Base-by-base conservation (phyloP, 495 filamentous ascomycete species). In the Aspergillus leporis region DNA sequence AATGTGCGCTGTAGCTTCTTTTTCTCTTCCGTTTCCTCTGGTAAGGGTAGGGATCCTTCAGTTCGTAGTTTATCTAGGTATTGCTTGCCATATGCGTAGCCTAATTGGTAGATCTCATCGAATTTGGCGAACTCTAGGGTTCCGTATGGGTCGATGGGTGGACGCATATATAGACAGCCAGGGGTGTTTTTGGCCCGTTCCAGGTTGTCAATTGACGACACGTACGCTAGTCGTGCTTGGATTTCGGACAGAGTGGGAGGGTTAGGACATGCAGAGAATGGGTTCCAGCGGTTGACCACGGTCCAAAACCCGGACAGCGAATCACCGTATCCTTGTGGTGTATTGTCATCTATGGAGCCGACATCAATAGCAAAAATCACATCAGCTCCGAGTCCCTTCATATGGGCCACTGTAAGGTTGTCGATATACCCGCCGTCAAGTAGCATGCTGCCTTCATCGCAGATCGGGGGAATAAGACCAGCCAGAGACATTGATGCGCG, bases 61-160 rank as follows among this genome's bases (percentile, higher is more conserved):
- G 89, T 89, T 66, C 83, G 85, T 62, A 97, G 69, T 56, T 85
- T 78, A 30, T 81, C 83, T 43, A 98, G 71, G 72, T 86, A 96
- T 56, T 88, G 81, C 71, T 86, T 89, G 18, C 92, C 94, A 75
- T 87, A 98, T 32, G 82, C 75, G 70, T 95, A 97, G 4, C 94
- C 95, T 2, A 97, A 79, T 64, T 87, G 78, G 67, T 93, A 96
- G 58, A 99, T 97, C 78, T 98, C 94, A 60, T 96, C 92, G 73
- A 99, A 98, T 70, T 92, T 97, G 53, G 84, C 90, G 78, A 99
- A 99, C 46, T 98, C 95, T 52, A 99, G 74, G 8, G 94, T 99
- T 0, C 92, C 94, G 58, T 95, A 98, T 6, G 84, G 80, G 66
- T 98, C 95, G 55, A 99, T 89, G 4, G 94, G 94, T 25, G 95